A percentile compares a stretch with the other conserved stretches of the same genome.
phyloP scores from a whole-genome alignment of 805 yeast genomes.

The Cyberlindnera amylophila region DNA sequence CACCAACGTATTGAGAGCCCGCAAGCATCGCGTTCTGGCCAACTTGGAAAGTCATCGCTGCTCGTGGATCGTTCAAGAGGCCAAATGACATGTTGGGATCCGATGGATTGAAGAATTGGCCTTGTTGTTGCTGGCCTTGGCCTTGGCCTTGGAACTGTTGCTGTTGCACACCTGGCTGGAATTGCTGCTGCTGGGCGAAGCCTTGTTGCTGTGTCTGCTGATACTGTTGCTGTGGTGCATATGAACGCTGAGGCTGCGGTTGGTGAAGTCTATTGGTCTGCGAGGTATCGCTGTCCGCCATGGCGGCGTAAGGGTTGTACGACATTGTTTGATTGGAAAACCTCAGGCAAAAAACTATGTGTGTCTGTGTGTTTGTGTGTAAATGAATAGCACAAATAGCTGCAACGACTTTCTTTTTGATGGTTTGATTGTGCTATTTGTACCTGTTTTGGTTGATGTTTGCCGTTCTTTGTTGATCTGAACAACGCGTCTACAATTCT shows the following conservation, averaged over 20 bases:
- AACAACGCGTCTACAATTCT: no score
- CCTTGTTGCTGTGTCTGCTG: slow-evolving; percentile 4
- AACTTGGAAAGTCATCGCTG: slow-evolving; percentile 82
- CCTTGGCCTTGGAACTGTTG: slow-evolving; percentile 19
- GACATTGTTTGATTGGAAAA: slow-evolving; percentile 28
- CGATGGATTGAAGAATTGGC: slow-evolving; percentile 13
- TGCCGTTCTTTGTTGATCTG: no score
- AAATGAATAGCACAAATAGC: no score
- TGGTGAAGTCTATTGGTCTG: slow-evolving; percentile 22
- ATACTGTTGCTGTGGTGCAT: slow-evolving; percentile 12
- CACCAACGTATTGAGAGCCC: slow-evolving; percentile 75
- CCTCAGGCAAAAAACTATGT: no score
- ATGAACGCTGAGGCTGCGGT: slow-evolving; percentile 27
- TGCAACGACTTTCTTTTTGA: no score
- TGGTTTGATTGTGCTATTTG: no score
- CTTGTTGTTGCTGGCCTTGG: slow-evolving; percentile 23
- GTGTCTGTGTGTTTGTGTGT: no score
- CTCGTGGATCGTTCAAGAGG: slow-evolving; percentile 72
- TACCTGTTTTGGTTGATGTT: no score
- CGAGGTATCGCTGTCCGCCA: slow-evolving; percentile 16
- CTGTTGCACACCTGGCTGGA: no score
- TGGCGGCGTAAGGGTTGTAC: slow-evolving; percentile 45
- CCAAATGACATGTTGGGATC: slow-evolving; percentile 14
- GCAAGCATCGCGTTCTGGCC: slow-evolving; percentile 82
- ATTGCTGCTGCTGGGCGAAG: slow-evolving; percentile 3